A percentile compares a stretch with the other conserved stretches of the same genome.
These are phyloP conservation scores for Botrytis squamosa DNA, from an alignment of 2,329 filamentous ascomycete genomes.

Conservation along the genomic window DNA sequence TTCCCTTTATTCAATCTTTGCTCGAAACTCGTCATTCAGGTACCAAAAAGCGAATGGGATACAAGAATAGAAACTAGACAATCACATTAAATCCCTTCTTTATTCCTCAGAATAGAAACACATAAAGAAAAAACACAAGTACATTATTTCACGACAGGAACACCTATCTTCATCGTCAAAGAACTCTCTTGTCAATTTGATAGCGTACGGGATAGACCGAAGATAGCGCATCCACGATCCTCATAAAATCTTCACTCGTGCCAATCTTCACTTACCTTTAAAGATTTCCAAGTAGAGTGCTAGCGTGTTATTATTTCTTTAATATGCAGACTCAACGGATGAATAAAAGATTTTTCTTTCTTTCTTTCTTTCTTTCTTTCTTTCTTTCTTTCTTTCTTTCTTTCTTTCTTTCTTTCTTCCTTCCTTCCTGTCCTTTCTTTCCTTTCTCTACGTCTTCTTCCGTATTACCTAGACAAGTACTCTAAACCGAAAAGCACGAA, in stretches of 20 bases:
- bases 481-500: neutral
- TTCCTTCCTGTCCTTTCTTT: neutral
- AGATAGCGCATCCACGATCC: neutral
- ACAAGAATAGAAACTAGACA: constrained; percentile 10
- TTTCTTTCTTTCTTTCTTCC: neutral
- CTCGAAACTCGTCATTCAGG: neutral
- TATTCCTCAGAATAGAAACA: constrained; percentile 1
- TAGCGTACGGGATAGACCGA: neutral
- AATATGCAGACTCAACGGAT: neutral
- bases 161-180: neutral
- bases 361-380: neutral
- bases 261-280: neutral
- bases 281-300: neutral
- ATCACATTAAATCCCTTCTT: neutral
- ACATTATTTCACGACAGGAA: neutral
- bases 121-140: neutral
- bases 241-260: neutral
- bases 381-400: neutral
- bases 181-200: neutral
- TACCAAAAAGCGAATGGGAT: neutral
- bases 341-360: neutral
- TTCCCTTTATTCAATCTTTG: neutral
- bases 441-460: neutral
- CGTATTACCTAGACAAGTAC: no score
- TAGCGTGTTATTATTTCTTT: neutral